Conservation (phyloP, 1,284 basidiomycete species). For the Boletellus sp. region DNA sequence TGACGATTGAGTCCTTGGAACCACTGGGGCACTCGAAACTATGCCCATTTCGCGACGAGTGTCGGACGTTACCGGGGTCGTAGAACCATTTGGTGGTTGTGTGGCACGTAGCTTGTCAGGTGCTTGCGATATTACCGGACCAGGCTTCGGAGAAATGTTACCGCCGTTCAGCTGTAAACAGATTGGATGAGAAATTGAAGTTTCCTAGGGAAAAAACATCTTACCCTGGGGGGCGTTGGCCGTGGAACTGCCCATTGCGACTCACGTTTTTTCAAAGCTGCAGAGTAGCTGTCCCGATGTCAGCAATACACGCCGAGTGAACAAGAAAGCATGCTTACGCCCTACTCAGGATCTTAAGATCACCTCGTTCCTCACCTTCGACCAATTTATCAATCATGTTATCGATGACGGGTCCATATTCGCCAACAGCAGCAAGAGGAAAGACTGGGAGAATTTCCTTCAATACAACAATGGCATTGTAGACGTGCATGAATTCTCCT, state of each 20-base stretch:
- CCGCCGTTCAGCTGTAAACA: slow-evolving; percentile 33
- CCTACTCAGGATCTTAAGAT: slow-evolving; percentile 76
- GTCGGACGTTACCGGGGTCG: slow-evolving; percentile 22
- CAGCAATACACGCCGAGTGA: slow-evolving; percentile 2
- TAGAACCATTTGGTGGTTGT: slow-evolving; percentile 38
- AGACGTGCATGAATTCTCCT: slow-evolving; percentile 92
- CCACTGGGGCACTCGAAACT: slow-evolving; percentile 46
- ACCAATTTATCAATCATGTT: slow-evolving; percentile 65
- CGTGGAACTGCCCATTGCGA: slow-evolving; percentile 52
- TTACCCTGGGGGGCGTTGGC: slow-evolving; percentile 20
- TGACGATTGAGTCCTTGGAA: slow-evolving; percentile 51
- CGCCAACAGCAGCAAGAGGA: slow-evolving; percentile 62
- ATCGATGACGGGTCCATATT: slow-evolving; percentile 58
- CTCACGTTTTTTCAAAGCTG: slow-evolving; percentile 68
- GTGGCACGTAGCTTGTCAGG: slow-evolving; percentile 41
- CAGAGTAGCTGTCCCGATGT: slow-evolving; percentile 51
- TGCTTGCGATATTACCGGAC: slow-evolving; percentile 22
- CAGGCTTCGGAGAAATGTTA: slow-evolving; percentile 38
- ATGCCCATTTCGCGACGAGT: slow-evolving; percentile 21
- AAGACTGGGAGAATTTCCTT: slow-evolving; percentile 88
- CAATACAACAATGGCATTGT: slow-evolving; percentile 86
- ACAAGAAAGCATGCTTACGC: slow-evolving; percentile 49
- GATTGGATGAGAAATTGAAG: slow-evolving; percentile 11
- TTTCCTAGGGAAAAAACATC: slow-evolving; percentile 16
- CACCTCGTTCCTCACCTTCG: slow-evolving; percentile 73